Evolutionary conservation across 352 stramenopile species (phyloP).

Genomic region (Phytophthora foliorum): DNA sequence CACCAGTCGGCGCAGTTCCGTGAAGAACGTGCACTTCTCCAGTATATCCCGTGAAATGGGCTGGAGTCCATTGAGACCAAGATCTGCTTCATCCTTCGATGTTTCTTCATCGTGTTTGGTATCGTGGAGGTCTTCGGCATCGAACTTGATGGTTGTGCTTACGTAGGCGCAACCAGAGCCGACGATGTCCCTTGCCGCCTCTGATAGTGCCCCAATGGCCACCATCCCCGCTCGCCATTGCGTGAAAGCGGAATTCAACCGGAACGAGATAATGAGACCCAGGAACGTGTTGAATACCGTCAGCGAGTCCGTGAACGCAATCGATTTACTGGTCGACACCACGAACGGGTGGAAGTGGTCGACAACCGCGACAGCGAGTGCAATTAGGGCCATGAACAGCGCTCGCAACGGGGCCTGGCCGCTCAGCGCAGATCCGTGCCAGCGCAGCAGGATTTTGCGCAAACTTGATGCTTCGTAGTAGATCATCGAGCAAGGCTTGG

Average conservation of each 20-base stretch:
- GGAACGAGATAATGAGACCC: slow-evolving; percentile 79
- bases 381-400: slow-evolving; percentile 73
- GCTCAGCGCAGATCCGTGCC: slow-evolving; percentile 77
- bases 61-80: slow-evolving; percentile 5
- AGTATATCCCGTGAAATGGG: slow-evolving; percentile 60
- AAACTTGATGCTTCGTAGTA: slow-evolving; percentile 78
- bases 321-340: slow-evolving; percentile 65
- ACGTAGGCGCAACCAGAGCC: slow-evolving; percentile 71
- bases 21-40: slow-evolving; percentile 83
- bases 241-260: slow-evolving; percentile 81
- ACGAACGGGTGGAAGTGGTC: slow-evolving; percentile 72
- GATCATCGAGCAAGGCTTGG: slow-evolving; percentile 61
- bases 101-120: slow-evolving; percentile 3
- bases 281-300: slow-evolving; percentile 88
- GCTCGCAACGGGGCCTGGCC: slow-evolving; percentile 67
- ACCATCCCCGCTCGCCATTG: slow-evolving; percentile 82
- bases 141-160: slow-evolving; percentile 47
- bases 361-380: slow-evolving; percentile 44
- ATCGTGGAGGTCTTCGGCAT: not conserved
- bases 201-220: slow-evolving; percentile 65
- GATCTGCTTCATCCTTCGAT: not conserved
- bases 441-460: slow-evolving; percentile 65
- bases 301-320: slow-evolving; percentile 77
- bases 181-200: slow-evolving; percentile 69
- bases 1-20: slow-evolving; percentile 72